These are phyloP conservation scores for Alternaria sp. DNA, from an alignment of 2,329 filamentous ascomycete genomes.

Conservation along the genomic window DNA sequence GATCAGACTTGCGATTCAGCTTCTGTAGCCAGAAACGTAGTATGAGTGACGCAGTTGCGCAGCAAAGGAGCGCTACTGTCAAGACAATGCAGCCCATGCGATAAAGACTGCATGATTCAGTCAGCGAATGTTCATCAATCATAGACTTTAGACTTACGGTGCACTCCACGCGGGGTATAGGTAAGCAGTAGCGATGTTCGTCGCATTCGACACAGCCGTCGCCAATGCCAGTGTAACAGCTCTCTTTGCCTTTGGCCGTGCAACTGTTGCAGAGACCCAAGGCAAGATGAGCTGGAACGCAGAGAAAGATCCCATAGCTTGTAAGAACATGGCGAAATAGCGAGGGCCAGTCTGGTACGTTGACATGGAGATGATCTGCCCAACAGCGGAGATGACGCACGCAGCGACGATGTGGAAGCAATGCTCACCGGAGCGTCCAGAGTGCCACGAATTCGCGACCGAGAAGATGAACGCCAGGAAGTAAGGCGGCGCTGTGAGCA, in stretches of 20 bases:
- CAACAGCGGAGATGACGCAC: slow-evolving; percentile 21
- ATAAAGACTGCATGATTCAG: slow-evolving; percentile 7
- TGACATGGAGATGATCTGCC: slow-evolving; percentile 51
- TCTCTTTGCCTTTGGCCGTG: slow-evolving; percentile 44
- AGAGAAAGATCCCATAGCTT: slow-evolving; percentile 26
- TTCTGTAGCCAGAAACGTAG: slow-evolving; percentile 25
- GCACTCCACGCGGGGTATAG: slow-evolving; percentile 26
- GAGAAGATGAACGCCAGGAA: slow-evolving; percentile 64
- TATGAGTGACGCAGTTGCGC: slow-evolving; percentile 15
- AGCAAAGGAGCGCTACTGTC: slow-evolving; percentile 23
- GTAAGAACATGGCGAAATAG: slow-evolving; percentile 68
- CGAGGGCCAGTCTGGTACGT: slow-evolving; percentile 59
- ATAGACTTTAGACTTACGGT: slow-evolving; percentile 11
- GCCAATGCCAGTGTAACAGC: slow-evolving; percentile 38
- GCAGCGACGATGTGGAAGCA: slow-evolving; percentile 50
- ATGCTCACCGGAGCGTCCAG: slow-evolving; percentile 62
- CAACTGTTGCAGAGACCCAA: slow-evolving; percentile 44
- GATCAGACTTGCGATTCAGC: slow-evolving; percentile 21
- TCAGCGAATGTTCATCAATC: not conserved
- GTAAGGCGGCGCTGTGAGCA: slow-evolving; percentile 66
- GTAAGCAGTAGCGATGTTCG: slow-evolving; percentile 43
- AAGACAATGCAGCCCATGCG: slow-evolving; percentile 32
- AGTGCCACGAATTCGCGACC: slow-evolving; percentile 62
- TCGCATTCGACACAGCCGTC: slow-evolving; percentile 46
- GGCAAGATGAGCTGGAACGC: slow-evolving; percentile 41